These are phyloP conservation scores for Hanseniaspora guilliermondii DNA, from an alignment of 805 yeast genomes.

Conservation along the genomic window DNA sequence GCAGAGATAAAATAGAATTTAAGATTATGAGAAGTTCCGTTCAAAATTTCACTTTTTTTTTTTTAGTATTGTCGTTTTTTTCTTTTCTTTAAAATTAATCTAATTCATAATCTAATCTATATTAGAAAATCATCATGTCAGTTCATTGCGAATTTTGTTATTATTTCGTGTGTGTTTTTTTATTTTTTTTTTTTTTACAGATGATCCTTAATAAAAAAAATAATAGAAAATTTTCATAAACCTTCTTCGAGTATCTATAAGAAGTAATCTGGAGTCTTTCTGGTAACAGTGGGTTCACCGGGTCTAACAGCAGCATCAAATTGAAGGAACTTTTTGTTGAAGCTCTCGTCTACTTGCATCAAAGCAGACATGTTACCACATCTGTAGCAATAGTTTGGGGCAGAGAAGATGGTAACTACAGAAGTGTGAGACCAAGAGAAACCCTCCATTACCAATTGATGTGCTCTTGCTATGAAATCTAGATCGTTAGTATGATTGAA, in stretches of 20 bases:
- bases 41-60: too few species aligned
- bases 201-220: too few species aligned
- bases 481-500: slow-evolving; percentile 84
- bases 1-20: too few species aligned
- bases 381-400: slow-evolving; percentile 93
- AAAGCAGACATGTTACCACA: slow-evolving; percentile 98
- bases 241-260: slow-evolving; percentile 32
- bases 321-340: slow-evolving; percentile 81
- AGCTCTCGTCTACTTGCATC: slow-evolving; percentile 94
- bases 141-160: too few species aligned
- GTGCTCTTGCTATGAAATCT: slow-evolving; percentile 82
- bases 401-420: slow-evolving; percentile 87
- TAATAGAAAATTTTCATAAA: too few species aligned
- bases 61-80: too few species aligned
- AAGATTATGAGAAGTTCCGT: too few species aligned
- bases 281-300: slow-evolving; percentile 92
- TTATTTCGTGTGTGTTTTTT: too few species aligned
- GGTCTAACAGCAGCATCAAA: slow-evolving; percentile 95
- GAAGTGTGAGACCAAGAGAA: slow-evolving; percentile 87
- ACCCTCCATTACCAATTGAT: slow-evolving; percentile 96
- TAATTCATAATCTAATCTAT: too few species aligned
- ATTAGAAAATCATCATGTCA: too few species aligned
- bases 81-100: too few species aligned
- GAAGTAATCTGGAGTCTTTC: slow-evolving; percentile 96
- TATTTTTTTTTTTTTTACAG: too few species aligned